phyloP scores from a whole-genome alignment of 306 rosid species.

The Purshia tridentata region DNA sequence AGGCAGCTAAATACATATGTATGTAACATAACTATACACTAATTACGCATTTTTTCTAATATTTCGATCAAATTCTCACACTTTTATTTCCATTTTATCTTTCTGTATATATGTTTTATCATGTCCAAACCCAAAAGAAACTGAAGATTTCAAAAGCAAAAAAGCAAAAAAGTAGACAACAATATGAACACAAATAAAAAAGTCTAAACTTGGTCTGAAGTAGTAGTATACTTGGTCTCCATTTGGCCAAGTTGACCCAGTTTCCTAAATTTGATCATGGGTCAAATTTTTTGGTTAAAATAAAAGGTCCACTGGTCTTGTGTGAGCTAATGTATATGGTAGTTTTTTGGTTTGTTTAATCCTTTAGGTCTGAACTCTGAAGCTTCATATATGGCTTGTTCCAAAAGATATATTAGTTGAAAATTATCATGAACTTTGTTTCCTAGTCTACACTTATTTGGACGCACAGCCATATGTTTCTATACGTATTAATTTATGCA shows the following conservation, averaged over 20 bases:
- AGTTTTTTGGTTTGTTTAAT: not conserved
- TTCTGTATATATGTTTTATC: not conserved
- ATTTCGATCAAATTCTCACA: not conserved
- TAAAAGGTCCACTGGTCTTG: conserved; percentile 15
- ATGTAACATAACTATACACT: conserved; percentile 26
- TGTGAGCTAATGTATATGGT: conserved; percentile 16
- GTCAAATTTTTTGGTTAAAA: not conserved
- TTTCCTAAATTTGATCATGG: not conserved
- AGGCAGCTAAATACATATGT: conserved; percentile 97
- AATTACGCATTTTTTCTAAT: not conserved
- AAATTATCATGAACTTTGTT: not conserved
- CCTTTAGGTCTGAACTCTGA: not conserved
- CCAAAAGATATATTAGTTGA: conserved; percentile 1
- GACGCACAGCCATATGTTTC: not conserved
- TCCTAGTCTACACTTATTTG: too few relatives aligned
- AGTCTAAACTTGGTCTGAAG: too few relatives aligned
- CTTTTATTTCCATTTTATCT: not conserved
- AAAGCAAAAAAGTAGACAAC: not conserved
- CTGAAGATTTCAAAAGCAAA: too few relatives aligned
- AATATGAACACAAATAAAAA: not conserved
- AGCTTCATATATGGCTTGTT: conserved; percentile 10
- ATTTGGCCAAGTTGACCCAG: conserved; percentile 15
- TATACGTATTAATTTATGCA: too few relatives aligned
- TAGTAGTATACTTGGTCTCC: too few relatives aligned
- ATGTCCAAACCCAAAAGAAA: not conserved